Percentiles rank a stretch among this genome's conserved stretches.
Conservation (phyloP, 1,139 yeast species). For the Blastobotrys proliferans region DNA sequence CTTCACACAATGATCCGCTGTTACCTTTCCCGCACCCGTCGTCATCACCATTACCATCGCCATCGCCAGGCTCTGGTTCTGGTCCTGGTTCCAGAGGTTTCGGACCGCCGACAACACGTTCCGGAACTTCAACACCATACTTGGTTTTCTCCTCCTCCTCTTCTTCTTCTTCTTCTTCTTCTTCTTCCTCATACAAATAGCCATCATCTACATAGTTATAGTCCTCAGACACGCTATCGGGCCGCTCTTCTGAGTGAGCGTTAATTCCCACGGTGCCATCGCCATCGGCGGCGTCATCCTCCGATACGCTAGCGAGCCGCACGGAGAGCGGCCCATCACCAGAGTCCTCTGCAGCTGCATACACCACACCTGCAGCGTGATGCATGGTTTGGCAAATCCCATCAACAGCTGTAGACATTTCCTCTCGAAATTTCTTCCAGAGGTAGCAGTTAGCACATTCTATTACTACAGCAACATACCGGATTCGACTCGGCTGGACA, state of each 20-base stretch:
- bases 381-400: conserved; percentile 4
- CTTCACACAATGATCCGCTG: too few relatives aligned
- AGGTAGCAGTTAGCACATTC: neutral
- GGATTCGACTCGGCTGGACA: conserved; percentile 3
- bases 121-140: neutral
- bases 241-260: neutral
- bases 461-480: neutral
- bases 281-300: neutral
- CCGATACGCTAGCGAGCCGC: neutral
- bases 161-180: too few relatives aligned
- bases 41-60: conserved; percentile 1
- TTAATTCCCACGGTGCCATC: neutral
- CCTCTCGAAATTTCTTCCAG: neutral
- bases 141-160: too few relatives aligned
- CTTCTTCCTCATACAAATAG: neutral
- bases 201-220: neutral
- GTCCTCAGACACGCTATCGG: neutral
- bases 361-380: neutral
- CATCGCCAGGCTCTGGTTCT: conserved; percentile 1
- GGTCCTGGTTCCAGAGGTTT: neutral
- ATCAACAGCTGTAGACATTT: neutral
- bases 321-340: neutral
- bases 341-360: neutral
- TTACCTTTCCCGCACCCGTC: neutral
- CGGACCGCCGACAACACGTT: neutral